A percentile compares a stretch with the other conserved stretches of the same genome.
Evolutionary conservation across 352 stramenopile genomes (phyloP).

Genomic region (Phytopythium mirpurense): DNA sequence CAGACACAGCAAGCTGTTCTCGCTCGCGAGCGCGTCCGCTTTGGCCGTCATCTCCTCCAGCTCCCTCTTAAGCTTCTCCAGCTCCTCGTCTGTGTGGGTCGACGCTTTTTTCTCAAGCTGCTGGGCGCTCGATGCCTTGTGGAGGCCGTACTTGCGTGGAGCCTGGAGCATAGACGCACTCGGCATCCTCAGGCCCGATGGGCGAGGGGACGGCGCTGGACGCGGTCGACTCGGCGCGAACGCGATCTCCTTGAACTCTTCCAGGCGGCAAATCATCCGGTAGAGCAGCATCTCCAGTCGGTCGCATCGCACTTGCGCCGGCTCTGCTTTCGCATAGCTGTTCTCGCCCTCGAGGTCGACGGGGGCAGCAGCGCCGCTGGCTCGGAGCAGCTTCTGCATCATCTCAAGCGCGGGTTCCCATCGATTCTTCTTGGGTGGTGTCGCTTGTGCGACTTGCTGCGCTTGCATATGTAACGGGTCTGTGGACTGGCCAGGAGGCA

Average conservation of each 20-base stretch:
- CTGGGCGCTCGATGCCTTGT: constrained; percentile 37
- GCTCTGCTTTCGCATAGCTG: constrained; percentile 18
- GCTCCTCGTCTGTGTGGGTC: constrained; percentile 10
- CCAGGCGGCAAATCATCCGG: constrained; percentile 81
- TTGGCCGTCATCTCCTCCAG: constrained; percentile 30
- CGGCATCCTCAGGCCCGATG: constrained; percentile 37
- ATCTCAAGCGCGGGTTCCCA: constrained; percentile 78
- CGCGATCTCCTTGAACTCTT: constrained; percentile 74
- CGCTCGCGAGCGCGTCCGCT: constrained; percentile 45
- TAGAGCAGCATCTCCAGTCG: constrained; percentile 81
- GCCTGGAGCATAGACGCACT: constrained; percentile 33
- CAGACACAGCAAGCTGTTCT: constrained; percentile 64
- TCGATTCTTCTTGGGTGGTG: constrained; percentile 39
- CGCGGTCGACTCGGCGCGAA: constrained; percentile 40
- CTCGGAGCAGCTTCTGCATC: constrained; percentile 67
- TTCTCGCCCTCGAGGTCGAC: constrained; percentile 32
- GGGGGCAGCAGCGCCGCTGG: constrained; percentile 43
- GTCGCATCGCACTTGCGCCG: constrained; percentile 52
- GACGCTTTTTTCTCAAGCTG: constrained; percentile 19
- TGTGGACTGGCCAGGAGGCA: constrained; percentile 9
- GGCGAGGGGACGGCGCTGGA: constrained; percentile 6
- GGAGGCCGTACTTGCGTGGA: constrained; percentile 39
- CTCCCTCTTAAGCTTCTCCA: constrained; percentile 37
- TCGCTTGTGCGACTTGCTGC: constrained; percentile 16
- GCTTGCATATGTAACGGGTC: constrained; percentile 8